Evolutionary conservation across 2,329 filamentous ascomycete genomes (phyloP).

Genomic region (Teratosphaeria epicoccoides): DNA sequence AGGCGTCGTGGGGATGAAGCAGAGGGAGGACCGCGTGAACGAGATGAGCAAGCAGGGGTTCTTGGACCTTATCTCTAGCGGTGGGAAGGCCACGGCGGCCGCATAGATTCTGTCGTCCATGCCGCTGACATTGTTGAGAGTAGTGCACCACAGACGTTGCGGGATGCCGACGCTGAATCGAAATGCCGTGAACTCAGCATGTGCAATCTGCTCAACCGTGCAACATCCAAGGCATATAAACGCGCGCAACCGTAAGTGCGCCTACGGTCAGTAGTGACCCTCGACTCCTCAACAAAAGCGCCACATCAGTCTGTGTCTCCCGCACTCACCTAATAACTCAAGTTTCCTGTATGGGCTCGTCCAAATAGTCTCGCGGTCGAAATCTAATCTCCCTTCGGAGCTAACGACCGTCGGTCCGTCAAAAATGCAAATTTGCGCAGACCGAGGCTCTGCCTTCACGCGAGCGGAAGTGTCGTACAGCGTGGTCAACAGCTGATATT

Average conservation of each 20-base stretch:
- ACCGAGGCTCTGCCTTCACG: background rate
- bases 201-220: background rate
- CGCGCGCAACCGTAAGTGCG: background rate
- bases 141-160: too few relatives aligned
- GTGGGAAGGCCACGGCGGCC: conserved; percentile 26
- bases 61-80: conserved; percentile 68
- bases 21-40: conserved; percentile 77
- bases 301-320: too few relatives aligned
- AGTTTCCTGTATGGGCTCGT: too few relatives aligned
- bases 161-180: too few relatives aligned
- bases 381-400: background rate
- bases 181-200: background rate
- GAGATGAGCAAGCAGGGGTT: conserved; percentile 98
- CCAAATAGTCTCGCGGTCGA: too few relatives aligned
- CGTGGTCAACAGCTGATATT: background rate
- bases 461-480: too few relatives aligned
- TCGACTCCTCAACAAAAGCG: background rate
- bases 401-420: background rate
- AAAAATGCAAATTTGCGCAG: background rate
- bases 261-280: background rate
- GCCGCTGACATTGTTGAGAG: too few relatives aligned
- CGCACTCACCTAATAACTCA: too few relatives aligned
- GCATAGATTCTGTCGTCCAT: background rate
- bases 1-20: conserved; percentile 66
- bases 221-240: background rate